Evolutionary conservation across 2,329 filamentous ascomycete species (phyloP), one percentile per base, ranked within the genome.

Genomic region (Rasamsonia emersonii): DNA sequence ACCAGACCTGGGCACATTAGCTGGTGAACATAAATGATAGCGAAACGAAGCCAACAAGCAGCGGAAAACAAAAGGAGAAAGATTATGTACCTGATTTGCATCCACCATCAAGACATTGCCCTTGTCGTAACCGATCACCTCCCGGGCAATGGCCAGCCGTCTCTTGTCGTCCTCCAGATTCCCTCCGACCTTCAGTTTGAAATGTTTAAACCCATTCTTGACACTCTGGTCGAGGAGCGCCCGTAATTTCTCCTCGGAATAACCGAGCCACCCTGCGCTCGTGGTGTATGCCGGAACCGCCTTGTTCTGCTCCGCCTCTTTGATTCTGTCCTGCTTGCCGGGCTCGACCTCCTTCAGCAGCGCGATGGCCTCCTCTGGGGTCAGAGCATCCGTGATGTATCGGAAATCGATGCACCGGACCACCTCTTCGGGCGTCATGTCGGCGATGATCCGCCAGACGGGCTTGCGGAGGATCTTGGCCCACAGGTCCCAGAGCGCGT

Each of bases 401-500:
- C 86, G 73, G 67, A 94, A 95, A 63, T 94, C 88, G 54, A 95
- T 88, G 64, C 86, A 89, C 37, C 70, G 64, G 31, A 94, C 86
- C 31, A 93, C 76, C 64, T 94, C 80, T 61, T 91, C 82, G 1
- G 86, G 85, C 3, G 72, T 79, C 83, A 94, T 93, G 45, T 94
- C 86, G 8, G 82, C 81, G 15, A 95, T 81, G 40, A 95, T 80
- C 37, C 78, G 74, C 88, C 86, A 94, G 9, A 94, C 84, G 3
- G 86, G 88, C 67, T 94, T 93, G 43, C 74, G 71, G 20, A 91
- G 73, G 2, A 73, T 73, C 66, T 93, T 93, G 33, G 84, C 86
- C 86, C 86, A 93, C n/a, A 94, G 74, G 58, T 94, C 86, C 86
- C 86, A 94, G 49, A 93, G 70, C 10, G 86, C 86, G 57, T 94